Conservation (phyloP, 2,329 filamentous ascomycete genomes). For the Calycina herbarum region DNA sequence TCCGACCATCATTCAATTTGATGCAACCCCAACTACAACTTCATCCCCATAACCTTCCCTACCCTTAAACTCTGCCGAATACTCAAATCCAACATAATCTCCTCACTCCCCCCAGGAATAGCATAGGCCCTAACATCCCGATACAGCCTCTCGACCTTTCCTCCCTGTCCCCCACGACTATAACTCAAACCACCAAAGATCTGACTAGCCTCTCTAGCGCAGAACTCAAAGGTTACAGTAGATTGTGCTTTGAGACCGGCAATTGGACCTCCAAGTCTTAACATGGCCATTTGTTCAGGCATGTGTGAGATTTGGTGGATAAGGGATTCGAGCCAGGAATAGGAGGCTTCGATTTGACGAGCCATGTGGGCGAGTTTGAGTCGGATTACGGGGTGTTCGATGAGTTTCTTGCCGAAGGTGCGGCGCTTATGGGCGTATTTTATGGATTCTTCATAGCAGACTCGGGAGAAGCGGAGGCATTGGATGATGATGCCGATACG, state of each 20-base stretch:
- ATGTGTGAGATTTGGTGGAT: slow-evolving; percentile 92
- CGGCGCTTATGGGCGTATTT: slow-evolving; percentile 97
- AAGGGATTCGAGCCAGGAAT: slow-evolving; percentile 94
- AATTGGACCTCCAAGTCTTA: slow-evolving; percentile 92
- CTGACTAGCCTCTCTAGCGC: slow-evolving; percentile 91
- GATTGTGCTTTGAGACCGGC: slow-evolving; percentile 91
- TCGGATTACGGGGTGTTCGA: slow-evolving; percentile 95
- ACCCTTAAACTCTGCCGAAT: slow-evolving; percentile 89
- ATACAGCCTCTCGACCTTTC: slow-evolving; percentile 92
- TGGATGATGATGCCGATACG: slow-evolving; percentile 99
- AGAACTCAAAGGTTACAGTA: slow-evolving; percentile 96
- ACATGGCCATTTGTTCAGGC: slow-evolving; percentile 93
- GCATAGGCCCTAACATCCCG: slow-evolving; percentile 95
- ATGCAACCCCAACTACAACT: neutral
- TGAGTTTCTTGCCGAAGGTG: slow-evolving; percentile 95
- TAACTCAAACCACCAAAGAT: slow-evolving; percentile 96
- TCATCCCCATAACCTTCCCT: slow-evolving; percentile 91
- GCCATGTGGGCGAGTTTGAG: slow-evolving; percentile 99
- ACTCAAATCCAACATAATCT: slow-evolving; percentile 98
- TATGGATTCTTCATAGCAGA: slow-evolving; percentile 95
- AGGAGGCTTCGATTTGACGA: slow-evolving; percentile 94
- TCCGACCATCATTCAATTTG: too few relatives aligned
- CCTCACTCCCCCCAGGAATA: slow-evolving; percentile 91
- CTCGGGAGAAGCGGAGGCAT: slow-evolving; percentile 89
- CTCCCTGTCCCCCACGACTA: slow-evolving; percentile 89